A percentile compares a stretch with the other conserved stretches of the same genome.
Conservation (phyloP, 2,329 filamentous ascomycete genomes). For the Aspergillus eucalypticola region DNA sequence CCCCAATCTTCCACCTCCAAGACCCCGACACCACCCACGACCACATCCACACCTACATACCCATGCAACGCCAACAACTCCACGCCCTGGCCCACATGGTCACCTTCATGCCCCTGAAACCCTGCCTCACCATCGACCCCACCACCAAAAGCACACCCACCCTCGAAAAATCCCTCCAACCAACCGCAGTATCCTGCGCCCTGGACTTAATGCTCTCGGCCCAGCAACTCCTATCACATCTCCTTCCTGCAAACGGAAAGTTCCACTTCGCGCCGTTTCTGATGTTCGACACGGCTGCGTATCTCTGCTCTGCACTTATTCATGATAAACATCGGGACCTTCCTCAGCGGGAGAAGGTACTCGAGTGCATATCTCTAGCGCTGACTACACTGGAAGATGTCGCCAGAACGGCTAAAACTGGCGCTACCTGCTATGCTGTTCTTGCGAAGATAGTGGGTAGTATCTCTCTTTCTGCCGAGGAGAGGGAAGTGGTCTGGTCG, state of each 20-base stretch:
- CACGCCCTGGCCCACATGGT: constrained; percentile 50
- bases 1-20: constrained; percentile 42
- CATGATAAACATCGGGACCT: constrained; percentile 50
- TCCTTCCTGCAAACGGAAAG: constrained; percentile 48
- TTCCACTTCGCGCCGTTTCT: constrained; percentile 54
- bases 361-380: constrained; percentile 43
- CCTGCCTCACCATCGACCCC: constrained; percentile 44
- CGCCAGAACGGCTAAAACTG: constrained; percentile 23
- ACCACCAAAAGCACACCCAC: constrained; percentile 24
- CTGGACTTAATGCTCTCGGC: constrained; percentile 47
- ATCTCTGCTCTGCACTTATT: constrained; percentile 54
- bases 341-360: constrained; percentile 44
- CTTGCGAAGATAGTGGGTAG: constrained; percentile 23
- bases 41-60: constrained; percentile 43
- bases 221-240: constrained; percentile 44
- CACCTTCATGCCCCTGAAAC: constrained; percentile 49
- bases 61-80: constrained; percentile 50
- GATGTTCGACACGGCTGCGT: constrained; percentile 55
- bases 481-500: background rate
- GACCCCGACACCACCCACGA: constrained; percentile 49
- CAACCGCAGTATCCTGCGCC: constrained; percentile 47
- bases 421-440: constrained; percentile 26
- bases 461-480: constrained; percentile 13
- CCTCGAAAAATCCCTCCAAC: constrained; percentile 43
- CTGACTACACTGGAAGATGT: constrained; percentile 36